Evolutionary conservation across 2,329 filamentous ascomycete genomes (phyloP), one percentile per base, ranked within the genome.

Genomic region (Apiospora malaysiana): DNA sequence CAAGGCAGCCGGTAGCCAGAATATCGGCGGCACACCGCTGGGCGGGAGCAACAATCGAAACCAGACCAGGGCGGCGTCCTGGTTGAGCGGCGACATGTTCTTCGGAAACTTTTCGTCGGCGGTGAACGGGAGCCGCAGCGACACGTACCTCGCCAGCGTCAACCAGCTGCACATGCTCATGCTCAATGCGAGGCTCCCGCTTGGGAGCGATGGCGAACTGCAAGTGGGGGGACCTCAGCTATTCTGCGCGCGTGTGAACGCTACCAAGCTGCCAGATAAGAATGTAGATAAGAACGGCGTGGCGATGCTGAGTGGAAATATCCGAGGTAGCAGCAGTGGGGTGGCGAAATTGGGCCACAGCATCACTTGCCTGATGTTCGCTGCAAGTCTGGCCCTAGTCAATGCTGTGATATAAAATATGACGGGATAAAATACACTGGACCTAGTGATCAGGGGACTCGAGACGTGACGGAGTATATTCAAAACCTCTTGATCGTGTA

Each of bases 81-180:
- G 43, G 67, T 6, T 12, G 14, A 56, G 46, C 27, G 67, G 67
- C 47, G 16, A 68, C 45, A 14, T 16, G n/a, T 68, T 68, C 32
- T 68, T n/a, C 45, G 21, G 40, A 46, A 47, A 68, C 46, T 7
- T 42, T 1, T 68, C 46, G 25, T 8, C 12, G 16, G 25, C 46
- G 8, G 43, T 68, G 14, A 40, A 23, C 18, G 67, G 67, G 6
- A 16, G 16, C n/a, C 25, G 9, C 25, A 68, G 46, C 67, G 43
- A 51, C 14, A 32, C n/a, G 43, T 68, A 49, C 67, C 43, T 68
- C 5, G 2, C n/a, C 27, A 21, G 21, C 12, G 25, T 51, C 46
- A 68, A 68, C 46, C 43, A 23, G 43, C 67, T 68, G 16, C 67
- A 68, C 67, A 32, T 68, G 12, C 25, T 68, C 67, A 68, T 68